Evolutionary conservation across 1,284 basidiomycete species (phyloP), one percentile per base, ranked within the genome.

Genomic region (Marasmius fiardii): DNA sequence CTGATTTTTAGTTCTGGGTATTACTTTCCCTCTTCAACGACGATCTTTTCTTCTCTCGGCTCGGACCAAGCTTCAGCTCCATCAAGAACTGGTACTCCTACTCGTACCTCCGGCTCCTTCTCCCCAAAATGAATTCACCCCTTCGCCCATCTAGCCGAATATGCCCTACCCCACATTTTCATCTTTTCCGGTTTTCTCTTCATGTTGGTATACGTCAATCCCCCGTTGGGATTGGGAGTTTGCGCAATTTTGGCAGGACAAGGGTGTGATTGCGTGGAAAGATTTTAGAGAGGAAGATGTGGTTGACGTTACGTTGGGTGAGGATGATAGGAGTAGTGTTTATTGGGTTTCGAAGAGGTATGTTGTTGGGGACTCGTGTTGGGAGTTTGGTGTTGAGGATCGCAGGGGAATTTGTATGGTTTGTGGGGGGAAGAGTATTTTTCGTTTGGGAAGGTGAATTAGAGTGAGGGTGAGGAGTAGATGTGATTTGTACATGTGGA

Each of bases 101-200:
- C n/a, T n/a, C n/a, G n/a, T n/a, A 31, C 28, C 10, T 31, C 28
- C 10, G 4, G 4, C 33, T 43, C 54, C 14, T 35, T 68, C 2
- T 64, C 71, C 37, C 68, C 69, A 4, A 63, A 56, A 43, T 74
- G 72, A 12, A 66, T 77, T 20, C 70, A 67, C 26, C 75, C 76
- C 28, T 78, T 77, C 54, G 71, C 73, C 18, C 69, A 79, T 57
- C 78, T 75, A 73, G 71, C 73, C 2, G 69, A 76, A 21, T 72
- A 69, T 56, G 75, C 72, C 4, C 62, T 70, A 52, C 71, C 74
- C 18, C 74, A 78, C 58, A 60, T 75, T 58, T 63, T 69, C 60
- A 72, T 74, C 45, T 80, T 80, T 59, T 52, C 73, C n/a, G 67
- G 69, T 4, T 64, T 60, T 23, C 12, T 76, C 5, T 58, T 60